Conservation (phyloP, 495 filamentous ascomycete genomes). For the Neurospora intermedia region DNA sequence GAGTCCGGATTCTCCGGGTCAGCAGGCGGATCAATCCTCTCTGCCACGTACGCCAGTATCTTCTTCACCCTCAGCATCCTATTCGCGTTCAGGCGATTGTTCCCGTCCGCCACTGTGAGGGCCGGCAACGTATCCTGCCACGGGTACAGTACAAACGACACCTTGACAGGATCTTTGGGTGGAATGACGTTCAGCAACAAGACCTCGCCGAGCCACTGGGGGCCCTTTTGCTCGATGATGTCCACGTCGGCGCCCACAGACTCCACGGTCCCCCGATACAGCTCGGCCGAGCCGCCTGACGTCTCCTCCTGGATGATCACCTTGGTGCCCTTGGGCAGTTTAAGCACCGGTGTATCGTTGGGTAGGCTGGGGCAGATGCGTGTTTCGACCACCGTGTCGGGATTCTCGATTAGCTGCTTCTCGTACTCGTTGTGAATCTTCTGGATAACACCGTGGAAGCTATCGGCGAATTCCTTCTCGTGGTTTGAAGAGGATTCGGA, state of each 20-base stretch:
- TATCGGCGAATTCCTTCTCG: constrained; percentile 75
- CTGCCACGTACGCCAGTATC: constrained; percentile 84
- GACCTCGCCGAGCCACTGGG: constrained; percentile 88
- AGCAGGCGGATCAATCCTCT: constrained; percentile 63
- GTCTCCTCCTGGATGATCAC: constrained; percentile 95
- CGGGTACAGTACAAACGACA: constrained; percentile 83
- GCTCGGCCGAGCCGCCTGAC: constrained; percentile 79
- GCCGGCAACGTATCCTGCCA: constrained; percentile 66
- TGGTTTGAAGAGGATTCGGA: constrained; percentile 60
- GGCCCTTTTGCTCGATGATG: constrained; percentile 70
- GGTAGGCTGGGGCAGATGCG: constrained; percentile 66
- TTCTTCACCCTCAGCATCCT: constrained; percentile 93
- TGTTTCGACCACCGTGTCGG: constrained; percentile 45
- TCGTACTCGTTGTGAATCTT: constrained; percentile 66
- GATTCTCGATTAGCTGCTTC: constrained; percentile 49
- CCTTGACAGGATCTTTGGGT: constrained; percentile 83
- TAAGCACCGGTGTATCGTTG: constrained; percentile 75
- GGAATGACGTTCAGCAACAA: constrained; percentile 76
- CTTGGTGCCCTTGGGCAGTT: constrained; percentile 65
- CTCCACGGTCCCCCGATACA: constrained; percentile 80
- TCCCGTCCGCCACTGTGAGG: constrained; percentile 56
- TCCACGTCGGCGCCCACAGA: constrained; percentile 68
- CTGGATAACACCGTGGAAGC: constrained; percentile 70
- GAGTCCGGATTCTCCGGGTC: constrained; percentile 41
- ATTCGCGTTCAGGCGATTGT: constrained; percentile 88